Evolutionary conservation across 1,284 basidiomycete genomes (phyloP), one percentile per base, ranked within the genome.

Genomic region (Microbotryum lychnidis-dioicae): DNA sequence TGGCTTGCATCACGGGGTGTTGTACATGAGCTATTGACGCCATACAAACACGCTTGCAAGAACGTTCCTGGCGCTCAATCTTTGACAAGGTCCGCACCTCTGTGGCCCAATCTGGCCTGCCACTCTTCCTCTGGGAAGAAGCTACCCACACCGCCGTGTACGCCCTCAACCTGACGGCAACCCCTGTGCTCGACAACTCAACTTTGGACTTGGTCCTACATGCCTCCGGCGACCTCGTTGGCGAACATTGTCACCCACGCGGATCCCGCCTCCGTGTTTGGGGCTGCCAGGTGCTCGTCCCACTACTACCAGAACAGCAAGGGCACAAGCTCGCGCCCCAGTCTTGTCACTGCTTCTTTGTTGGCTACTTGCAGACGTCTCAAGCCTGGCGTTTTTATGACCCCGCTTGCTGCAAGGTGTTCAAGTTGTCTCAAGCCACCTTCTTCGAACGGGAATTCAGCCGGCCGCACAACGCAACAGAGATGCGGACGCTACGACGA

Each of bases 121-220:
- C 50, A 6, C 49, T 47, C 16, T 49, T 21, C 25, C 52, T 64
- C 27, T 64, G 63, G 63, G n/a, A n/a, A 20, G 14, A 27, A 4
- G 50, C 50, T 1, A 8, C 50, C 18, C 10, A 46, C 2, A 12
- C 58, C 4, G 58, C 50, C 0, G 33, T 50, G 14, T 60, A 55
- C 53, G 10, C 37, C 47, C 21, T 20, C 52, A 60, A 60, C 48
- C 52, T 31, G 3, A 4, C 25, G 21, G 53, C 58, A 1, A 37
- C 52, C 3, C 6, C 18, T 6, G 29, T 47, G 10, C 27, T 44
- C 21, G 25, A 45, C 52, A 23, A 33, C 46, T 10, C 18, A 7
- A 27, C 51, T 2, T 44, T 53, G 3, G 21, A 31, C 58, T 21
- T 31, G 33, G 42, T 25, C 2, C 44, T 46, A 47, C 31, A 42